Conservation (phyloP, 2,329 filamentous ascomycete genomes). For the Kalaharituber pfeilii region DNA sequence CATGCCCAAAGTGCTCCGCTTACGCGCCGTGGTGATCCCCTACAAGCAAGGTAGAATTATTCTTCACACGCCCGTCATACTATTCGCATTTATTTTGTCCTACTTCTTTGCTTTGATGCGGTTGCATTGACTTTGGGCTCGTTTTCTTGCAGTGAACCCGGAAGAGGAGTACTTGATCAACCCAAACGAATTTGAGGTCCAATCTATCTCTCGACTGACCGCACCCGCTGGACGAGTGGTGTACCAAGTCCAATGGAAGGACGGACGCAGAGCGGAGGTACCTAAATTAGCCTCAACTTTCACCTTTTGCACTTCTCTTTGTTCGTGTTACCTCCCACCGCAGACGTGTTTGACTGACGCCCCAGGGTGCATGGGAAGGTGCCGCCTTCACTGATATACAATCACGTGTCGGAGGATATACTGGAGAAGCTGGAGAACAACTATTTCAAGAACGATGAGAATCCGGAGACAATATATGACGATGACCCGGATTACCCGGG, state of each 20-base stretch:
- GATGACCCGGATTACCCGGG: not conserved
- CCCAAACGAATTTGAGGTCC: not conserved
- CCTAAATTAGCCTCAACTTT: too few relatives aligned
- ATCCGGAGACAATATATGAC: not conserved
- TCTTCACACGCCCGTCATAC: too few relatives aligned
- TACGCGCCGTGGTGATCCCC: not conserved
- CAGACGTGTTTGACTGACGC: not conserved
- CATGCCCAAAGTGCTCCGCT: not conserved
- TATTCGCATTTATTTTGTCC: too few relatives aligned
- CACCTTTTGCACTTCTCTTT: not conserved
- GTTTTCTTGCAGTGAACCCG: not conserved
- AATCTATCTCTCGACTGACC: slow-evolving; percentile 2
- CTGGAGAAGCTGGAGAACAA: not conserved
- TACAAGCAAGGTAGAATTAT: not conserved
- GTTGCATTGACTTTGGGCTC: too few relatives aligned
- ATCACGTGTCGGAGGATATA: not conserved
- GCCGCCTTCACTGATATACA: not conserved
- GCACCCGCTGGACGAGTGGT: slow-evolving; percentile 1
- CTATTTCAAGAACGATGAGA: not conserved
- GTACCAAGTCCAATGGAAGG: slow-evolving; percentile 1
- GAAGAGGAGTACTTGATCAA: not conserved
- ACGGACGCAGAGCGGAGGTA: slow-evolving; percentile 1
- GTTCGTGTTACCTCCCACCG: not conserved
- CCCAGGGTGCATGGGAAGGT: not conserved
- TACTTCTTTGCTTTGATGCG: too few relatives aligned